Base-by-base conservation (phyloP, 1,284 basidiomycete species). In the Trichosporon coremiiforme region DNA sequence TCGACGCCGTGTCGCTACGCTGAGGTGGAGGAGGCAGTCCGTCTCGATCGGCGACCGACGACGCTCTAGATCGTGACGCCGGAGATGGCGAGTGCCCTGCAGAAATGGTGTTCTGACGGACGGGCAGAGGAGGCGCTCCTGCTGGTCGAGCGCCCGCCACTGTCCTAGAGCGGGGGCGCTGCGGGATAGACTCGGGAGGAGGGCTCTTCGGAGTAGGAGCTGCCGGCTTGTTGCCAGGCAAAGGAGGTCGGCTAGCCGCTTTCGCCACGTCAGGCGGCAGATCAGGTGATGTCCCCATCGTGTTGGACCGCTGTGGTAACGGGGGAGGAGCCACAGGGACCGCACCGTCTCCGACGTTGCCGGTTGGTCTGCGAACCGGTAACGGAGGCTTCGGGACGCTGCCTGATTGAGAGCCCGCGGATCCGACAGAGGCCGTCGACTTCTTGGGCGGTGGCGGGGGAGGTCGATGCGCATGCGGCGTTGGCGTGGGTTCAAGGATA, bases 181-280 rank as follows among this genome's bases (percentile, higher is more conserved):
- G 35, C 0, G 74, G 74, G 2, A 74, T 41, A 33, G 65, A 66
- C 7, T 35, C 33, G 4, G 29, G 22, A 36, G 68, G 38, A 1
- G 33, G 35, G 6, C 38, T 50, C 25, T 63, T 50, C 5, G 66
- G 25, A 5, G 74, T 66, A 1, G 76, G 67, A 0, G 74, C 60
- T 4, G 45, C 22, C 1, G 78, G 77, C 66, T 75, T 77, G 70
- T 77, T 78, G 36, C 68, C 60, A 0, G 71, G 68, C 20, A 70
- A 22, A 5, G 68, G 68, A 8, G 71, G 71, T 12, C 62, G 67
- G 4, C 45, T 22, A 29, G 15, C 1, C 10, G 15, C 64, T 2
- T 53, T 55, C 15, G 29, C 36, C 10, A 10, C 41, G 2, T 64
- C 45, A 12, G n/a, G 8, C 10, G 57, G 57, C 4, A 33, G 15